Conservation (phyloP, 2,329 filamentous ascomycete genomes). For the Corniculantispora saksenae region DNA sequence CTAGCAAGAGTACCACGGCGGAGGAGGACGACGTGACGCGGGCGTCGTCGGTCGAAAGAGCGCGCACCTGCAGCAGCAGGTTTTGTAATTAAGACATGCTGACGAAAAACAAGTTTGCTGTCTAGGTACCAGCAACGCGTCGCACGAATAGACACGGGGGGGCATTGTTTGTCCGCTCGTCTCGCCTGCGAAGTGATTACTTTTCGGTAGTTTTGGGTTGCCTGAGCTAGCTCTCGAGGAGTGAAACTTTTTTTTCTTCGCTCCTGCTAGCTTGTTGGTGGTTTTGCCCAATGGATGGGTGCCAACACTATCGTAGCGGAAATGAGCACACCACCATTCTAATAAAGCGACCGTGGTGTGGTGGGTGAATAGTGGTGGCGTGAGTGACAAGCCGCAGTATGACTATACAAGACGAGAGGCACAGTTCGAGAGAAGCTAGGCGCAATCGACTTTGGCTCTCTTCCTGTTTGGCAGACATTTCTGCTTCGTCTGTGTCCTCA, state of each 20-base stretch:
- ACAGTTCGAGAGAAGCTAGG: no score
- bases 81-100: background rate
- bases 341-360: background rate
- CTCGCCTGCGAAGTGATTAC: background rate
- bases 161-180: background rate
- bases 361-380: no score
- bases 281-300: background rate
- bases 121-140: no score
- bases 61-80: no score
- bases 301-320: background rate
- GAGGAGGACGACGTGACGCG: no score
- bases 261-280: background rate
- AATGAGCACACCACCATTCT: background rate
- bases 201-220: background rate
- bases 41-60: no score
- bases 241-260: background rate
- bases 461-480: no score
- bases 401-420: no score
- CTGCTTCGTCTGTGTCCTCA: no score
- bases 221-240: background rate
- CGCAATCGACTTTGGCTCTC: no score
- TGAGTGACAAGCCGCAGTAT: no score
- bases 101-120: background rate
- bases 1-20: background rate
- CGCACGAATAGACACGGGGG: no score